Base-by-base conservation (phyloP, 805 yeast genomes). In the Yarrowia divulgata region DNA sequence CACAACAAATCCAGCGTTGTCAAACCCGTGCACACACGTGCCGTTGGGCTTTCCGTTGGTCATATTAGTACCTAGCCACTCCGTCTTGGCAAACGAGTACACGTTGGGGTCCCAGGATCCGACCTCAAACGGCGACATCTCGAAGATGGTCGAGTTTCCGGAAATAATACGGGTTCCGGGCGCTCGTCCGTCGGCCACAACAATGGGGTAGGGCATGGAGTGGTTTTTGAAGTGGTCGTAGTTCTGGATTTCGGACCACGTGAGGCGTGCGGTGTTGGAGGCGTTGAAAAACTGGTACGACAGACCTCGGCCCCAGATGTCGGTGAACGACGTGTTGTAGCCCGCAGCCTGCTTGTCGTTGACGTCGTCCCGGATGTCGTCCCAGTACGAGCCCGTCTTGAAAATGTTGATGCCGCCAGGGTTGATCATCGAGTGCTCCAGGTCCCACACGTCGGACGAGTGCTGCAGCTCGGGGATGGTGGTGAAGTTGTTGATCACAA, bases 51-150 rank as follows among this genome's bases (percentile, higher is more conserved):
- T 71, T 45, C 97, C 97, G 71, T 86, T 82, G 40, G 82, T 74
- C 46, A 89, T 84, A 35, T 83, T 78, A 0, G 96, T 83, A 12
- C 97, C 97, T 60, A 90, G 77, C 76, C 89, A 91, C 77, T 87
- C 83, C 50, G 87, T 78, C 70, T 89, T 88, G 16, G 88, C 82
- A 77, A 93, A 92, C 1, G 90, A 80, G 70, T 84, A 81, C 68
- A 90, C 79, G 1, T 90, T 81, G 16, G 93, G 90, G 75, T 93
- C 97, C 97, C 97, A 92, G 4, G 96, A 88, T 12, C 97, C 97
- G 74, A 92, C 79, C 76, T 89, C 90, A 73, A 80, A 88, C 14
- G 96, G 93, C 66, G 83, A 84, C 72, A 80, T 60, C 72, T 81
- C 84, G 68, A 78, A 79, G 34, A 79, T 84, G 0, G 97, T 90